Base-by-base conservation (phyloP, 139 green algal genomes). In the Microglena sp. region DNA sequence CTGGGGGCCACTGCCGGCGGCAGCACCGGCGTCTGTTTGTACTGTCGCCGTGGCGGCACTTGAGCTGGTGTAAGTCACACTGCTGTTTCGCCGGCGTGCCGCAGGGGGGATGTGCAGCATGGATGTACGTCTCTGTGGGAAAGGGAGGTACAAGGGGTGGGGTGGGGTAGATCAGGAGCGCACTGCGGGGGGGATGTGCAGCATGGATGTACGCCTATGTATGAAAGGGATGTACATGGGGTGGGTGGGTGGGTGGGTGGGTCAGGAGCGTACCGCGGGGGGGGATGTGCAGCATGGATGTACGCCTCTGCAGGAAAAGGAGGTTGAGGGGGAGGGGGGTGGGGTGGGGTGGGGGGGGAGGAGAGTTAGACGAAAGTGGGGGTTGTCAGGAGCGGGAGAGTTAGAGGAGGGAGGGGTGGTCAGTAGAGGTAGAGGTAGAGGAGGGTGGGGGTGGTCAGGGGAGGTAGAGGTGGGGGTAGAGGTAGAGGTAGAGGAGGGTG, bases 231-330 rank as follows among this genome's bases (percentile, higher is more conserved):
- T 50, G 40, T 11, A 18, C 18, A 11, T 11, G 40, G 40, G 40
- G 40, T 18, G 11, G 40, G 40, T 18, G 40, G 40, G 40, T 18
- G 40, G 11, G 40, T 50, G 40, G 11, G 11, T 50, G 40, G 11
- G 40, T 50, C 15, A 24, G 40, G 11, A 24, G 11, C 18, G 40
- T 50, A n/a, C n/a, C n/a, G n/a, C n/a, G n/a, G n/a, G 11, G 22
- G 15, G 46, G 46, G 22, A 58, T 58, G 46, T 58, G 46, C 18
- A 65, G 28, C 58, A 55, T 53, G 5, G 33, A 55, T 7, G 58
- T 26, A 60, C n/a, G n/a, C n/a, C n/a, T n/a, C n/a, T n/a, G n/a
- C n/a, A n/a, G n/a, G n/a, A n/a, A n/a, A n/a, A n/a, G n/a, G n/a
- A n/a, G n/a, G n/a, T n/a, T n/a, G n/a, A n/a, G n/a, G n/a, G n/a